Base-by-base conservation (phyloP, 2,329 filamentous ascomycete genomes). In the Penicillium vulpinum region DNA sequence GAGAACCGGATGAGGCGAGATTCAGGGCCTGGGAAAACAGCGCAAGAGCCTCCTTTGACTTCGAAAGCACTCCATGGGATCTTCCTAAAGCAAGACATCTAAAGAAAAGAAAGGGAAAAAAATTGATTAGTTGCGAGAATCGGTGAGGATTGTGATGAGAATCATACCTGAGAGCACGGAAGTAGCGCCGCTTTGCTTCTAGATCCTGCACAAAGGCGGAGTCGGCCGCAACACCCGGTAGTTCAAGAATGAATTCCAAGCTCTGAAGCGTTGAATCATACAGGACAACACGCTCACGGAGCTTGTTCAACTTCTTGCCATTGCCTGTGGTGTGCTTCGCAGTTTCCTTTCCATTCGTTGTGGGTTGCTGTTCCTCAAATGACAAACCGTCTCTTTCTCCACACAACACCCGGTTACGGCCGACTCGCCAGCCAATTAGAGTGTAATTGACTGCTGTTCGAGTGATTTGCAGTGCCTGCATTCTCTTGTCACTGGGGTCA, bases 371-470 rank as follows among this genome's bases (percentile, higher is more conserved):
- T 15, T 76, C 62, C 28, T 79, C 75, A 57, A 86, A 80, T 1
- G 82, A 74, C 16, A 90, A 83, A 3, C 93, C 93, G 66, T 97
- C 93, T 53, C 89, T 82, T 7, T 84, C 79, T n/a, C 93, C 92
- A 50, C 91, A 90, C 60, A 99, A 79, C 0, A 96, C 88, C 52
- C 94, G 84, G 74, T 99, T 97, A 46, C 94, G 88, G 26, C 93
- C 93, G 62, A 97, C 90, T 72, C 94, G 85, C 92, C 92, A 97
- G 70, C 91, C 92, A 55, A 99, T 89, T 75, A 97, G 86, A 63
- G 91, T 90, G 73, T 96, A 97, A 74, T 94, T 96, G 55, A 97
- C 91, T 1, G 93, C 92, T 0, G 95, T 95, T 59, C 90, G 88
- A 4, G 92, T 96, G 57, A 99, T 89, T 64, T 96, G 92, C 44